phyloP scores from a whole-genome alignment of 139 green algal genomes.

The Coelastrella sp. region DNA sequence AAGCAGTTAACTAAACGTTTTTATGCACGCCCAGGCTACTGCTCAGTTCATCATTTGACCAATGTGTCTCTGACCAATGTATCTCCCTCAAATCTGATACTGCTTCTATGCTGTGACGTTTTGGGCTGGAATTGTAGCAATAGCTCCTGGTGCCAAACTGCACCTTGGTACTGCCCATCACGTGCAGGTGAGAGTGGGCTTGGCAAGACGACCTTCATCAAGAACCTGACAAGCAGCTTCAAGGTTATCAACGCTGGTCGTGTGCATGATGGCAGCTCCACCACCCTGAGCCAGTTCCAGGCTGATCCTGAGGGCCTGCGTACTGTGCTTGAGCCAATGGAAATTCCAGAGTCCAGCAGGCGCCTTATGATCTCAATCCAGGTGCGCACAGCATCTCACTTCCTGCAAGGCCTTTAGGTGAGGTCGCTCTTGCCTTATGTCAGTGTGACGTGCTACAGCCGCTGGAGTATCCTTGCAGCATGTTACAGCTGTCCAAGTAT shows the following conservation, averaged over 20 bases:
- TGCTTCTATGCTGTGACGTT: too few species aligned
- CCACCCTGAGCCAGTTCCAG: conserved; percentile 40
- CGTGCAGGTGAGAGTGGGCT: conserved; percentile 41
- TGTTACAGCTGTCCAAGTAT: too few species aligned
- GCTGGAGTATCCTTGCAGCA: too few species aligned
- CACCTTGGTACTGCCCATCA: background rate
- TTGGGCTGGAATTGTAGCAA: too few species aligned
- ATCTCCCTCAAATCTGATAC: too few species aligned
- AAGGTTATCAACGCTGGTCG: background rate
- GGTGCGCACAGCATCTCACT: background rate
- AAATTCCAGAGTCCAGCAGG: conserved; percentile 40
- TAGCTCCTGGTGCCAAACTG: background rate
- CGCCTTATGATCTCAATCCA: conserved; percentile 44
- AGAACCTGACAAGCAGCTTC: conserved; percentile 44
- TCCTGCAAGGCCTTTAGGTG: background rate
- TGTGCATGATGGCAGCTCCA: conserved; percentile 35
- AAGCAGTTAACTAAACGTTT: too few species aligned
- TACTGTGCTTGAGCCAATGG: conserved; percentile 41
- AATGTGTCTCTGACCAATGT: too few species aligned
- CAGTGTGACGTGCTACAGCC: conserved; percentile 32
- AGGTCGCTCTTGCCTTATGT: background rate
- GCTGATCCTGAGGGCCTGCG: conserved; percentile 37
- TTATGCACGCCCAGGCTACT: too few species aligned
- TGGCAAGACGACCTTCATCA: conserved; percentile 51
- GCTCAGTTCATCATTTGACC: too few species aligned